phyloP scores from a whole-genome alignment of 2,329 filamentous ascomycete genomes.

The Colletotrichum godetiae region DNA sequence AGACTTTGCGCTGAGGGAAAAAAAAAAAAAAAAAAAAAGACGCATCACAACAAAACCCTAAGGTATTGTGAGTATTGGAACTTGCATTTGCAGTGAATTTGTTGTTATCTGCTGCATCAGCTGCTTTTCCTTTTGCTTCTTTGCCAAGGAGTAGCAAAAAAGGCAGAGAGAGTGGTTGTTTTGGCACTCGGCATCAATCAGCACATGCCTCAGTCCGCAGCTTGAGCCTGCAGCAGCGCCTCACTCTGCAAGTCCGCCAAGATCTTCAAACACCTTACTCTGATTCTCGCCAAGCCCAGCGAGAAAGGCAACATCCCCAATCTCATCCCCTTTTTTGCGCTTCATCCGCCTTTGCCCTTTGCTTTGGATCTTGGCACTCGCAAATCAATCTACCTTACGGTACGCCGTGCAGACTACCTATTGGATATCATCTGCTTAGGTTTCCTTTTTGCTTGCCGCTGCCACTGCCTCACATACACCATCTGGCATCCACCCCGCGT shows the following conservation, averaged over 20 bases:
- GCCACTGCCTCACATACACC: constrained; percentile 2
- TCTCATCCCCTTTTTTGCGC: constrained; percentile 10
- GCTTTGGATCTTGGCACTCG: not conserved
- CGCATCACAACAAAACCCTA: constrained; percentile 30
- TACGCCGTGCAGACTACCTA: too few relatives aligned
- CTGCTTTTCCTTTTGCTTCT: not conserved
- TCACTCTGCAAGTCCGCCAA: constrained; percentile 19
- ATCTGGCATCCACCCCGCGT: not conserved
- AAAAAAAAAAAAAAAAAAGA: constrained; percentile 20
- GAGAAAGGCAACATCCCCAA: constrained; percentile 9
- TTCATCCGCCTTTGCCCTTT: not conserved
- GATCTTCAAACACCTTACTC: constrained; percentile 18
- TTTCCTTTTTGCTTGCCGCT: constrained; percentile 1
- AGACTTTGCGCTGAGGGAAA: not conserved
- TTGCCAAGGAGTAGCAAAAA: not conserved
- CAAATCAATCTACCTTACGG: too few relatives aligned
- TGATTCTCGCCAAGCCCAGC: constrained; percentile 25
- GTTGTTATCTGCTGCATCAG: not conserved
- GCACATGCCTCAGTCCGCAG: not conserved
- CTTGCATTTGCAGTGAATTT: not conserved
- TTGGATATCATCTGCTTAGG: not conserved
- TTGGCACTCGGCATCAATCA: not conserved
- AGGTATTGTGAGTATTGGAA: not conserved
- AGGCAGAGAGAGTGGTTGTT: not conserved
- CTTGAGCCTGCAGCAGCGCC: constrained; percentile 12